Evolutionary conservation across 345 rosid genomes (phyloP).

Genomic region (Pugionium dolabratum): DNA sequence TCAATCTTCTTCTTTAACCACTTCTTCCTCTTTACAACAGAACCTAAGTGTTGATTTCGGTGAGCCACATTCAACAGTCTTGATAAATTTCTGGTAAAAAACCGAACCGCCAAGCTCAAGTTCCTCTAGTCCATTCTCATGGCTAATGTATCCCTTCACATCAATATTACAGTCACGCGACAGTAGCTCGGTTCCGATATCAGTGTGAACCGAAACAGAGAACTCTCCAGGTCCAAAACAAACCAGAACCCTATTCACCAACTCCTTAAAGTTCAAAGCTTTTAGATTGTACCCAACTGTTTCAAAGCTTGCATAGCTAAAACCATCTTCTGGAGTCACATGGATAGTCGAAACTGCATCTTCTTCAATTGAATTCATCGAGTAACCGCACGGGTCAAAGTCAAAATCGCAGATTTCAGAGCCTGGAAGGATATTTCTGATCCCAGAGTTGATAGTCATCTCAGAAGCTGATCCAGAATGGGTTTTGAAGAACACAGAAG

Average conservation of each 20-base stretch:
- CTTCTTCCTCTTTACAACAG: constrained; percentile 58
- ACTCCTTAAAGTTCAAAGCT: constrained; percentile 38
- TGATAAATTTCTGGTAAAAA: constrained; percentile 54
- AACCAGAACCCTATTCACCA: constrained; percentile 58
- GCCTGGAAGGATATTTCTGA: constrained; percentile 66
- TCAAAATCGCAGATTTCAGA: constrained; percentile 76
- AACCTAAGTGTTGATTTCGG: constrained; percentile 59
- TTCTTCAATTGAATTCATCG: constrained; percentile 78
- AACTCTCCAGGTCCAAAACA: constrained; percentile 65
- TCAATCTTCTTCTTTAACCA: constrained; percentile 45
- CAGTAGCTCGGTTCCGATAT: constrained; percentile 30
- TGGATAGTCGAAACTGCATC: neutral
- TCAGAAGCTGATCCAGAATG: constrained; percentile 49
- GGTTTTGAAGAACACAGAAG: constrained; percentile 59
- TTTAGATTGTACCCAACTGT: constrained; percentile 57
- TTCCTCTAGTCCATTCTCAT: constrained; percentile 52
- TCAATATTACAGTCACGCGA: constrained; percentile 38
- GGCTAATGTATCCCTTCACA: constrained; percentile 52
- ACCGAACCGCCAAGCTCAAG: constrained; percentile 58
- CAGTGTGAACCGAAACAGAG: constrained; percentile 64
- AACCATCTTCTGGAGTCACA: constrained; percentile 37
- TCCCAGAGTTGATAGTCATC: constrained; percentile 65
- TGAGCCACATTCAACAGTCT: constrained; percentile 40
- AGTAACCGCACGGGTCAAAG: constrained; percentile 82
- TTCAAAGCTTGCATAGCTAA: constrained; percentile 89